phyloP scores from a whole-genome alignment of 192 early-diverging fungal species.

The Coemansia reversa region DNA sequence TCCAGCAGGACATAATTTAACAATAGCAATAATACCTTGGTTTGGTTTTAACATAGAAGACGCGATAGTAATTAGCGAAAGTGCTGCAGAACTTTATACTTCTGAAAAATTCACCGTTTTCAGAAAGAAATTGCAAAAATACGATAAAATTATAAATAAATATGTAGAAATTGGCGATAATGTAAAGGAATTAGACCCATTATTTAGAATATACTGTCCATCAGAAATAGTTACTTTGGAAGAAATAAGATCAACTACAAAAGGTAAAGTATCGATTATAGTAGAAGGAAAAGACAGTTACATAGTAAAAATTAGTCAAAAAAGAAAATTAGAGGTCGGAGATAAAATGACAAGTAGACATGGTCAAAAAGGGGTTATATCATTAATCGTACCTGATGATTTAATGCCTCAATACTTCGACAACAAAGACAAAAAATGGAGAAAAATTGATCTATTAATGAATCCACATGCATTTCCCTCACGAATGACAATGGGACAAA shows the following conservation, averaged over 20 bases:
- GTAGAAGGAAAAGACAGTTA: constrained; percentile 14
- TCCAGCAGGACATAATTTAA: constrained; percentile 17
- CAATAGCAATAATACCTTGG: constrained; percentile 19
- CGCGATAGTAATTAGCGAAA: constrained; percentile 17
- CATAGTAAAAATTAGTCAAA: constrained; percentile 10
- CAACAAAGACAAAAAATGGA: constrained; percentile 8
- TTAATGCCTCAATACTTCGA: constrained; percentile 14
- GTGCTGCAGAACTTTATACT: constrained; percentile 2
- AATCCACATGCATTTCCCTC: constrained; percentile 19
- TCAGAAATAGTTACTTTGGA: too few relatives aligned
- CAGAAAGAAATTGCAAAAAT: constrained; percentile 6
- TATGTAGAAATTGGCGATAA: too few relatives aligned
- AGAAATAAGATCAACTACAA: background rate
- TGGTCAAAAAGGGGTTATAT: constrained; percentile 26
- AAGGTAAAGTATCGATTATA: constrained; percentile 4
- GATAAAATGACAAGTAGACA: constrained; percentile 34
- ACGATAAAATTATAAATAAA: constrained; percentile 9
- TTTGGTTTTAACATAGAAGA: constrained; percentile 26
- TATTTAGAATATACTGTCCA: too few relatives aligned
- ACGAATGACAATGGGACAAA: constrained; percentile 19
- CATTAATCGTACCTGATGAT: constrained; percentile 21
- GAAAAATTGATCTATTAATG: constrained; percentile 12
- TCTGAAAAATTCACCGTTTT: constrained; percentile 19
- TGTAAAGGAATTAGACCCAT: too few relatives aligned
- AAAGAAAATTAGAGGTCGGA: constrained; percentile 14